Base-by-base conservation (phyloP, 2,329 filamentous ascomycete species). In the Juglanconis oblonga region DNA sequence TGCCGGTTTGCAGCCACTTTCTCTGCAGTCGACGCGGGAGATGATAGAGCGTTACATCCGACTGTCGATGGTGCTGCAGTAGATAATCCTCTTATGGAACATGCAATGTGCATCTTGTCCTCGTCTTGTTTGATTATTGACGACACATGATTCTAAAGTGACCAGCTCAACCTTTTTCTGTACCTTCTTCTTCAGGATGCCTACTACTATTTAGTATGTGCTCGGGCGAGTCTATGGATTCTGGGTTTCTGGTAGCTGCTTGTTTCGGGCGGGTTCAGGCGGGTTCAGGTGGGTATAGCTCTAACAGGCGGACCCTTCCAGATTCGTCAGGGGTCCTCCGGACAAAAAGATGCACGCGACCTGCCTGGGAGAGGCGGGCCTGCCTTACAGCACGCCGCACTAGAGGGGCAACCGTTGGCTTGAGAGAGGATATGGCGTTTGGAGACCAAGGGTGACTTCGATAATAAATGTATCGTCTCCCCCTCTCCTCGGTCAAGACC, bases 391-490 rank as follows among this genome's bases (percentile, higher is more conserved):
- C n/a, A n/a, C 36, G 49, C 47, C 53, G 55, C 47, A 49, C 29
- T 57, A 47, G 58, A 53, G 54, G 58, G 24, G 54, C 24, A 57
- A 57, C 13, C 44, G 13, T 42, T 32, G 51, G 57, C 47, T 55
- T 36, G 49, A 32, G 52, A 29, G 17, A 36, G 32, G 42, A 45
- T n/a, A n/a, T n/a, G n/a, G n/a, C 50, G 42, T 29, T n/a, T 51
- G n/a, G 36, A 45, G 38, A n/a, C 44, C 14, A 54, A 38, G 36
- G 47, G 50, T 61, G 61, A 24, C 52, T 38, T 36, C 10, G 11
- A 54, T 35, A 52, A 40, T 60, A 60, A 57, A 62, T 63, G 61
- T 54, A 58, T 63, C 61, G 58, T 55, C 58, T 63, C 45, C 54
- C 61, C 52, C 38, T 60, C 57, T 52, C 57, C 42, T 42, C 55